Percentiles rank a stretch among this genome's conserved stretches.
Evolutionary conservation across 2,329 filamentous ascomycete species (phyloP).

Genomic region (Aspergillus unguis): DNA sequence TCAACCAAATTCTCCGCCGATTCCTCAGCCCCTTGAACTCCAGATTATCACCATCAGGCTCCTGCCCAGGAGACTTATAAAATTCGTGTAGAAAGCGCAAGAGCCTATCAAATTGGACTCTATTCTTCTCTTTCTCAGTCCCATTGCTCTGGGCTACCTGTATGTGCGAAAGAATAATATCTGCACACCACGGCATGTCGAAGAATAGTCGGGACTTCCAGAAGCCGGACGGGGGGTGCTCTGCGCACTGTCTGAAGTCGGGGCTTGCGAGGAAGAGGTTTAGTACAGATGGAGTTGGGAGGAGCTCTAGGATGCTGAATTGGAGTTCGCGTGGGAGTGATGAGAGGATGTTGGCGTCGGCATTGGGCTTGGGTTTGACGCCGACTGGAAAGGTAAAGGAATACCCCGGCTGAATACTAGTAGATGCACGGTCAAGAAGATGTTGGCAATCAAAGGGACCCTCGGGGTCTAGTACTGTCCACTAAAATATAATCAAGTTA

Average conservation of each 20-base stretch:
- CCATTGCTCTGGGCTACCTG: background rate
- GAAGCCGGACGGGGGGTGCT: conserved; percentile 8
- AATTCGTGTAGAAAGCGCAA: conserved; percentile 1
- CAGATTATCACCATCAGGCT: background rate
- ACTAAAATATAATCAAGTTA: conserved; percentile 7
- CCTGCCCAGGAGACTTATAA: conserved; percentile 1
- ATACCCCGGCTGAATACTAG: background rate
- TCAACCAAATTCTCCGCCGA: conserved; percentile 8
- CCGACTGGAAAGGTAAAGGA: background rate
- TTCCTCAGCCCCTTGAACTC: conserved; percentile 8
- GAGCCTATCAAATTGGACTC: conserved; percentile 2
- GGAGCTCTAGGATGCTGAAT: conserved; percentile 5
- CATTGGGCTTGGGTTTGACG: background rate
- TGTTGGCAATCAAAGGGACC: conserved; percentile 9
- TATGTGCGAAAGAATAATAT: conserved; percentile 6
- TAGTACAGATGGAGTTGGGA: conserved; percentile 7
- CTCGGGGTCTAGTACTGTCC: conserved; percentile 9
- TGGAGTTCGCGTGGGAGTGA: conserved; percentile 8
- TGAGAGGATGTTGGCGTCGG: background rate
- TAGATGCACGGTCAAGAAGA: conserved; percentile 2
- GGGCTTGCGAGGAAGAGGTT: conserved; percentile 11
- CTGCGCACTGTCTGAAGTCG: conserved; percentile 2
- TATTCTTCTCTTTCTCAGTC: conserved; percentile 2
- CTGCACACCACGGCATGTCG: conserved; percentile 12
- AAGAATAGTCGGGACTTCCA: conserved; percentile 12